These are phyloP conservation scores for Erigeron canadensis DNA, from an alignment of 129 eudicot genomes.

Conservation along the genomic window DNA sequence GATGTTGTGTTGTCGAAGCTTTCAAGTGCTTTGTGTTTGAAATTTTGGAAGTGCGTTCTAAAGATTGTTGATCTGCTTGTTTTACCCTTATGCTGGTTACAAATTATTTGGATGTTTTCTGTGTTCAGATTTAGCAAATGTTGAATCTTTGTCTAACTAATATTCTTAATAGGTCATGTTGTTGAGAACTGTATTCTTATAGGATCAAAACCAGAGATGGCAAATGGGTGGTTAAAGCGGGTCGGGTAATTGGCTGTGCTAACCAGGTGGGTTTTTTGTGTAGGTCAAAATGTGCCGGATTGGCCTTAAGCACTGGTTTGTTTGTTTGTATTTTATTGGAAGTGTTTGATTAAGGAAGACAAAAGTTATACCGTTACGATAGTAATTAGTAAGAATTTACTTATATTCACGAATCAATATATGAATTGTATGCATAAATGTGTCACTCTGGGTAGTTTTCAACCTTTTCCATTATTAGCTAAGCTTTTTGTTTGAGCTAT, in stretches of 20 bases:
- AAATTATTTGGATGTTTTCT: constrained; percentile 9
- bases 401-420: no score
- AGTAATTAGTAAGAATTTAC: no score
- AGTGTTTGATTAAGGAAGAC: neutral
- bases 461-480: neutral
- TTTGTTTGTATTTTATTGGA: neutral
- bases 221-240: neutral
- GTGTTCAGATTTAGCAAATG: constrained; percentile 7
- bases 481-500: neutral
- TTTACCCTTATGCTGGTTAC: constrained; percentile 2
- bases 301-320: neutral
- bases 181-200: neutral
- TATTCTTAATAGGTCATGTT: neutral
- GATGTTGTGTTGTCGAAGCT: neutral
- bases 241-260: neutral
- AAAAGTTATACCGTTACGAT: neutral
- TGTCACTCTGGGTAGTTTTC: neutral
- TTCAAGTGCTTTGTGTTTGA: neutral
- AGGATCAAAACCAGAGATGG: neutral
- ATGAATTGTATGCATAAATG: neutral
- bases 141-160: constrained; percentile 10
- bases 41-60: neutral
- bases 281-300: neutral
- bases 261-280: neutral
- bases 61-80: constrained; percentile 9